phyloP scores from a whole-genome alignment of 306 rosid genomes.

The Inga laurina region DNA sequence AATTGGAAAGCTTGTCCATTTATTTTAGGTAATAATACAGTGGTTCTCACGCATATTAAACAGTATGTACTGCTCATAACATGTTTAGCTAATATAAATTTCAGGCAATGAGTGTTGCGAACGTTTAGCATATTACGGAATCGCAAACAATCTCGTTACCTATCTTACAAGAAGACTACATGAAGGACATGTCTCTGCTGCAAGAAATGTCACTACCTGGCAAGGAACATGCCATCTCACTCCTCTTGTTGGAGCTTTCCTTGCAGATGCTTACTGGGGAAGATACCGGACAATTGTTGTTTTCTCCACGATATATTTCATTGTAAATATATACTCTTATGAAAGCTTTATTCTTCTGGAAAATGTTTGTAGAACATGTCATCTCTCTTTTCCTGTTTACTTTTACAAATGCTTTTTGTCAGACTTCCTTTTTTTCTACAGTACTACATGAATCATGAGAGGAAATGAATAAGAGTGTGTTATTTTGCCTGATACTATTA shows the following conservation, averaged over 20 bases:
- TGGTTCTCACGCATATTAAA: constrained; percentile 3
- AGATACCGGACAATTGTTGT: constrained; percentile 91
- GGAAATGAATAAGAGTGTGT: background rate
- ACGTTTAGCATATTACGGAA: constrained; percentile 92
- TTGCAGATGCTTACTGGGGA: constrained; percentile 98
- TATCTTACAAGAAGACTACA: constrained; percentile 83
- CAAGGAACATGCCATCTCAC: constrained; percentile 96
- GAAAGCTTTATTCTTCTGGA: background rate
- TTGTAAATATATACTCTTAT: constrained; percentile 51
- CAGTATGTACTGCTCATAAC: background rate
- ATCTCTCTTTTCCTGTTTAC: background rate
- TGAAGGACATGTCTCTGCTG: constrained; percentile 87
- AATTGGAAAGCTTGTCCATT: constrained; percentile 79
- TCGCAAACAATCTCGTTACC: constrained; percentile 87
- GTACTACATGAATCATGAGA: background rate
- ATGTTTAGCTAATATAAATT: constrained; percentile 17
- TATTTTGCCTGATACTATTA: background rate
- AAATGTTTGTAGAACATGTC: constrained; percentile 9
- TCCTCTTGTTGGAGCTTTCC: constrained; percentile 91
- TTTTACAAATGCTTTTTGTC: background rate
- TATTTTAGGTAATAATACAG: constrained; percentile 61
- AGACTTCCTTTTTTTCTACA: constrained; percentile 15
- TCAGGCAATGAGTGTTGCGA: constrained; percentile 94
- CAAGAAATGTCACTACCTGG: constrained; percentile 95
- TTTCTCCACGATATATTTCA: constrained; percentile 77